Base-by-base conservation (phyloP, 1,284 basidiomycete genomes). In the Malassezia slooffiae region DNA sequence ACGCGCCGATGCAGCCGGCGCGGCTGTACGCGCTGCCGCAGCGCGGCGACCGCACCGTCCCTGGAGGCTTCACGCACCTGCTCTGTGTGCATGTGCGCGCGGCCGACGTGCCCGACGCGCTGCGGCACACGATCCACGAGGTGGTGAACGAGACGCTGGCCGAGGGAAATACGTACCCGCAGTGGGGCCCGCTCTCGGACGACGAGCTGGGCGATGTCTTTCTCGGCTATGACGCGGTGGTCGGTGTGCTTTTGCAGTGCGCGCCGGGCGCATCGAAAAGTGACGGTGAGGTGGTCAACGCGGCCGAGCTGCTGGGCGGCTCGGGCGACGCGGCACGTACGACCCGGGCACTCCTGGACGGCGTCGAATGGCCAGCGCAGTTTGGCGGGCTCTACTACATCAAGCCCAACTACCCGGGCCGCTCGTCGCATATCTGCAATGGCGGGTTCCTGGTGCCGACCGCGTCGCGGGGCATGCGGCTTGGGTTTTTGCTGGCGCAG, bases 361-460 rank as follows among this genome's bases (percentile, higher is more conserved):
- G n/a, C 17, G 3, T 40, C 7, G 17, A 70, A 13, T 85, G 83
- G 81, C 74, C 79, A 52, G 77, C 80, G 13, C 78, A 76, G 57
- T 70, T 90, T 3, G 80, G 79, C 23, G 86, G 87, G 0, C 83
- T 77, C 65, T 89, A 87, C 53, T 64, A 64, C 43, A 43, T 61
- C 41, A 55, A 60, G 50, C 49, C 54, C n/a, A 66, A 66, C 44
- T 66, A 64, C 26, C 62, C 62, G 0, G 87, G 88, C n/a, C 77
- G 88, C 48, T 85, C 84, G 3, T 87, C 85, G 28, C 88, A 90
- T 75, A 84, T 87, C 61, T 88, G 85, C 72, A 89, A 88, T 61
- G 87, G 77, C 3, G 89, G 89, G 1, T 95, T 95, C 70, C 74
- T 95, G 29, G 83, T 93, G 2, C 80, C 83, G 7, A 76, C 77